Conservation (phyloP, 202 grass and related monocot species). For the Schoenoplectus tabernaemontani region DNA sequence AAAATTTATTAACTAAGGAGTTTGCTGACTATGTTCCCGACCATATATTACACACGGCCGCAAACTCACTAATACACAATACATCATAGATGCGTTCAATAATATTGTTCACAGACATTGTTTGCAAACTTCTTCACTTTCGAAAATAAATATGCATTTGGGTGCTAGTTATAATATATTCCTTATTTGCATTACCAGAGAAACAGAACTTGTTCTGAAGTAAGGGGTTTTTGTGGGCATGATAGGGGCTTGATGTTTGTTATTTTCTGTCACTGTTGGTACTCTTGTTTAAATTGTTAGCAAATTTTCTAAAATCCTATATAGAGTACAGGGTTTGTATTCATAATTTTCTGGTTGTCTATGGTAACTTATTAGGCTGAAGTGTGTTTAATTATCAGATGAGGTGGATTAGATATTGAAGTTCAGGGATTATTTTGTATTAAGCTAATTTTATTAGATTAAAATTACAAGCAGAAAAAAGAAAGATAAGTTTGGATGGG, state of each 20-base stretch:
- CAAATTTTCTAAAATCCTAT: background rate
- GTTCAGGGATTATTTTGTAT: background rate
- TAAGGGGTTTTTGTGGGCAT: background rate
- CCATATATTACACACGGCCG: too few relatives aligned
- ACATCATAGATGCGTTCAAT: too few relatives aligned
- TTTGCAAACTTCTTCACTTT: too few relatives aligned
- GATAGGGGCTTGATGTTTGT: background rate
- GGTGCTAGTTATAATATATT: background rate
- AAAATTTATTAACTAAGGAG: too few relatives aligned
- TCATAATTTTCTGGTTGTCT: background rate
- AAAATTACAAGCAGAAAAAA: background rate
- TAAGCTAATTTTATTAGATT: background rate
- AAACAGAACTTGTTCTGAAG: background rate
- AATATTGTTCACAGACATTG: too few relatives aligned
- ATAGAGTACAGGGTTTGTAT: background rate
- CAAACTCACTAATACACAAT: too few relatives aligned
- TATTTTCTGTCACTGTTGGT: background rate
- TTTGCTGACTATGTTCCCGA: too few relatives aligned
- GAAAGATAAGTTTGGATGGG: background rate
- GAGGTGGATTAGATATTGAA: background rate
- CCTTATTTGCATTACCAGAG: background rate
- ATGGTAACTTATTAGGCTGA: background rate
- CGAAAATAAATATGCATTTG: background rate
- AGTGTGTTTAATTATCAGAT: background rate
- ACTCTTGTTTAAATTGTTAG: background rate